Base-by-base conservation (phyloP, 768 basidiomycete genomes). In the Leccinum disarticulatum region DNA sequence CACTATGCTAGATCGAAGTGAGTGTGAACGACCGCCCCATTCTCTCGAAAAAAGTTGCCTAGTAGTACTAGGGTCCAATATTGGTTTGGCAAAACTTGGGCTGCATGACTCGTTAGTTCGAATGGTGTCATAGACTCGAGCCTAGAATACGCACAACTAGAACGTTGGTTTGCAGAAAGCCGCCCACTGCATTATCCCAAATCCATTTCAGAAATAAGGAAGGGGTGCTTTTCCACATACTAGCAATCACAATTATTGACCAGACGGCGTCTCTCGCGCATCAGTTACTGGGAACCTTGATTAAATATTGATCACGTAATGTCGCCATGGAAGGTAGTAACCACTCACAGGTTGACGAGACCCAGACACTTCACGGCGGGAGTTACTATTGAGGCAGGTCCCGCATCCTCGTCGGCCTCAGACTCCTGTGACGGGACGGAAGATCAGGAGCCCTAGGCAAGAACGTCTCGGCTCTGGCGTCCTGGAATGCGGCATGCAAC, bases 401-500 rank as follows among this genome's bases (percentile, higher is more conserved):
- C 5, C 11, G 43, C 43, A 11, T 11, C 41, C n/a, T 6, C 41
- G 19, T 46, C 43, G 6, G 3, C 19, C 43, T 46, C 19, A 19
- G 43, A 5, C 19, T 46, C 11, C 19, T 19, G 19, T 0, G 19
- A 19, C 43, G 70, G 19, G 64, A 63, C 1, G 72, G 74, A 19
- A 74, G 59, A 55, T 66, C 64, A 0, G 59, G 66, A 2, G 74
- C 53, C 25, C 64, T 66, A 4, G 73, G 73, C 2, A 75, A 58
- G 36, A 9, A 65, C 0, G 72, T 74, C 36, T 59, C 55, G n/a
- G 70, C 72, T 57, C 73, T 70, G 3, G 73, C 73, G 25, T 69
- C 70, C 30, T 67, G 73, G 43, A 74, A 74, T 15, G 74, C 73
- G 36, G 28, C 19, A 38, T 74, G 72, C 0, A 74, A 43, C 30